Conservation (phyloP, 805 yeast genomes). For the Metschnikowia kofuensis region DNA sequence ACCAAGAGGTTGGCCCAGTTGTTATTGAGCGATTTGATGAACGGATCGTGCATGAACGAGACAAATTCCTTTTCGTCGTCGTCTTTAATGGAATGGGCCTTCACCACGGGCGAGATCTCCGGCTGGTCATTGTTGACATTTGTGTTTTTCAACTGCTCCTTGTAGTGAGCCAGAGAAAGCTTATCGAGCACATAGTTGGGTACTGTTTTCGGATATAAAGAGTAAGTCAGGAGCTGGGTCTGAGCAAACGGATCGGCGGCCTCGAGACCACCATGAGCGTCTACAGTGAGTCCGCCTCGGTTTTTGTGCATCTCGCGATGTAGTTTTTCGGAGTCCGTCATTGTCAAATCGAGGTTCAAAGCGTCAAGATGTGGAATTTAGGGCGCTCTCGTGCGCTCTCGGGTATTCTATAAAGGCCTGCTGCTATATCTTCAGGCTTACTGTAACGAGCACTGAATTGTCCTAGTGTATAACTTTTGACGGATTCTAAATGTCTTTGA, state of each 20-base stretch:
- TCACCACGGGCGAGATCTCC: slow-evolving; percentile 9
- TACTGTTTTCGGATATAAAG: slow-evolving; percentile 34
- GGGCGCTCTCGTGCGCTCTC: neutral
- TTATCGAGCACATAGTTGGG: slow-evolving; percentile 69
- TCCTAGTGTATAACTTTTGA: no score
- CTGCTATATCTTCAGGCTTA: no score
- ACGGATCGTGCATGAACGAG: slow-evolving; percentile 39
- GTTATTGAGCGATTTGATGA: slow-evolving; percentile 36
- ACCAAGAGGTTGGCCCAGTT: slow-evolving; percentile 52
- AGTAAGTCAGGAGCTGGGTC: slow-evolving; percentile 29
- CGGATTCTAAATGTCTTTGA: no score
- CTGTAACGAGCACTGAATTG: no score
- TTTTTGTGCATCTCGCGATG: slow-evolving; percentile 3
- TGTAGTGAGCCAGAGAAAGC: slow-evolving; percentile 41
- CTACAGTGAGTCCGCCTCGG: slow-evolving; percentile 8
- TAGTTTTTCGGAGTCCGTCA: slow-evolving; percentile 8
- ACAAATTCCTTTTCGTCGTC: slow-evolving; percentile 31
- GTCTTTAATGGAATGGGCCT: slow-evolving; percentile 9
- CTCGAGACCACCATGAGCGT: slow-evolving; percentile 10
- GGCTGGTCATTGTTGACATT: slow-evolving; percentile 25
- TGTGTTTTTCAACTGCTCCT: slow-evolving; percentile 32
- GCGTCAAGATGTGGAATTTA: neutral
- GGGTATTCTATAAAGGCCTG: no score
- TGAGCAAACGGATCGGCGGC: slow-evolving; percentile 26
- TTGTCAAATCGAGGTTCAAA: neutral